Evolutionary conservation across 2,329 filamentous ascomycete species (phyloP).

Genomic region (Tricladium varicosporioides): DNA sequence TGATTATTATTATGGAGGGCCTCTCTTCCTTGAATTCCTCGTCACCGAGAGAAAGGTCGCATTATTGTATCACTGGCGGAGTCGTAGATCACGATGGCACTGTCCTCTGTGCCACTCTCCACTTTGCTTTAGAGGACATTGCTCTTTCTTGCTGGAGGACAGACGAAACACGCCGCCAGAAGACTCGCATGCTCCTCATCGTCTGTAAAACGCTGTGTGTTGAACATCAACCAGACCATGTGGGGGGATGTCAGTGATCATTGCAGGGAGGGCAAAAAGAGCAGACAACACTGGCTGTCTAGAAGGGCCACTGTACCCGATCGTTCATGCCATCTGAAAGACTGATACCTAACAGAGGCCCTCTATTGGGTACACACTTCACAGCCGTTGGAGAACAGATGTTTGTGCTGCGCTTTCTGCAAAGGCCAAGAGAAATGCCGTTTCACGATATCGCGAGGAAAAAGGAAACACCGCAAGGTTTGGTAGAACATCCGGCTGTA

Average conservation of each 20-base stretch:
- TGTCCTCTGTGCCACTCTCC: too few species aligned
- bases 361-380: background rate
- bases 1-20: background rate
- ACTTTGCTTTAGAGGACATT: background rate
- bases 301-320: background rate
- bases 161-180: background rate
- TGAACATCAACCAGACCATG: background rate
- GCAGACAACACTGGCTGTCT: background rate
- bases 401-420: background rate
- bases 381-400: constrained; percentile 1
- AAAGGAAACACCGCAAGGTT: background rate
- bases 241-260: background rate
- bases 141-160: background rate
- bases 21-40: background rate
- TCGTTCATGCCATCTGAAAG: constrained; percentile 9
- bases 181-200: background rate
- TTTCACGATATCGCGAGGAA: background rate
- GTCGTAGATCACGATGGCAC: background rate
- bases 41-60: background rate
- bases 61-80: background rate
- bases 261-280: background rate
- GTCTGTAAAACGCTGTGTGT: background rate
- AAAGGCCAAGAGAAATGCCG: background rate
- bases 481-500: background rate
- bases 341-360: background rate